A percentile compares a stretch with the other conserved stretches of the same genome.
These are phyloP conservation scores for Chalaropsis thielavioides DNA, from an alignment of 2,329 filamentous ascomycete species.

Conservation along the genomic window DNA sequence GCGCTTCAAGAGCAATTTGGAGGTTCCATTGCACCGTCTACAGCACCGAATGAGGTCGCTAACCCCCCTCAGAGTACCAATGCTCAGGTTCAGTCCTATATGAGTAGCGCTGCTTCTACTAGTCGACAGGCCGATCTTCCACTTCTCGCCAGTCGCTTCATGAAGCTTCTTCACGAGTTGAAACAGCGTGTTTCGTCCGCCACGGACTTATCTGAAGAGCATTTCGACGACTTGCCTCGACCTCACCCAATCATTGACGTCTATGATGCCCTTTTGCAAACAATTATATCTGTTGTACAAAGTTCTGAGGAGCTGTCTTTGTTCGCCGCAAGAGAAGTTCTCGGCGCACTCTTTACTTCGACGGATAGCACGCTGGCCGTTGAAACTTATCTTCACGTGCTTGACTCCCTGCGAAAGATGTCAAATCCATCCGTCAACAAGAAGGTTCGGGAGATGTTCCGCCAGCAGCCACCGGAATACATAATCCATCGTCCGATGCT, in stretches of 20 bases:
- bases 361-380: constrained; percentile 42
- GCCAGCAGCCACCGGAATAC: constrained; percentile 39
- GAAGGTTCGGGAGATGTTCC: constrained; percentile 41
- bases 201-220: constrained; percentile 40
- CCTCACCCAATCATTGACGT: constrained; percentile 47
- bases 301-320: constrained; percentile 45
- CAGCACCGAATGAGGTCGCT: constrained; percentile 46
- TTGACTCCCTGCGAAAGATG: constrained; percentile 47
- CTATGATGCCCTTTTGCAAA: constrained; percentile 45
- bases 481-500: constrained; percentile 45
- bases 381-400: constrained; percentile 47
- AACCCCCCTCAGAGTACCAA: constrained; percentile 38
- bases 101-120: neutral
- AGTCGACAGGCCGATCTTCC: constrained; percentile 37
- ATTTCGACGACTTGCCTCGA: constrained; percentile 44
- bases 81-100: constrained; percentile 31
- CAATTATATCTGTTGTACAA: constrained; percentile 49
- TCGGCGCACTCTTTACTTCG: constrained; percentile 39
- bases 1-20: constrained; percentile 47
- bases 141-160: constrained; percentile 39
- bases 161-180: constrained; percentile 44
- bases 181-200: constrained; percentile 31
- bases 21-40: constrained; percentile 39
- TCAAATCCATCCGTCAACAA: constrained; percentile 39
- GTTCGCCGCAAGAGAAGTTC: constrained; percentile 46